phyloP scores from a whole-genome alignment of 768 basidiomycete species.

The Calvatia gigantea region DNA sequence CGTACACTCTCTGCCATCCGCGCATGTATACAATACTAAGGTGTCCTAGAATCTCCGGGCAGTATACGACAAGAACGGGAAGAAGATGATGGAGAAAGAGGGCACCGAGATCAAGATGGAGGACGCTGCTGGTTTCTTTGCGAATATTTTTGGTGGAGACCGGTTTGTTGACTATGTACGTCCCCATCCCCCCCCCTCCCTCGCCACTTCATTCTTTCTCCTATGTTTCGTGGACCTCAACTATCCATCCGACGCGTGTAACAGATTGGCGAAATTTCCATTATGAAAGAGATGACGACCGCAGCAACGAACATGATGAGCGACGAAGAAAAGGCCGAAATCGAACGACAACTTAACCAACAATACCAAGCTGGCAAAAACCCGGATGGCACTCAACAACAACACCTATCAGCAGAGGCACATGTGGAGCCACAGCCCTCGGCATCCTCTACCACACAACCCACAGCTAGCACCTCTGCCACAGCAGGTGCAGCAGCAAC shows the following conservation, averaged over 20 bases:
- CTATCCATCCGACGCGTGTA: too few relatives aligned
- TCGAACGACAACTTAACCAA: constrained; percentile 66
- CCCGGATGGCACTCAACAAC: constrained; percentile 3
- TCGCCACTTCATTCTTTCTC: too few relatives aligned
- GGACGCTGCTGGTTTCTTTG: constrained; percentile 93
- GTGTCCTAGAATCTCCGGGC: constrained; percentile 76
- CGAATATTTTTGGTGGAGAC: constrained; percentile 94
- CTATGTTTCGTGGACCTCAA: too few relatives aligned
- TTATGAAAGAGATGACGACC: constrained; percentile 91
- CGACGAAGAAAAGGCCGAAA: constrained; percentile 88
- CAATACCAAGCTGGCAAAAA: constrained; percentile 10
- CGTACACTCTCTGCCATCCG: constrained; percentile 22
- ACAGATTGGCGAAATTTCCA: constrained; percentile 94
- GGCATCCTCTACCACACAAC: constrained; percentile 4
- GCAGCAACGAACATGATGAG: constrained; percentile 85
- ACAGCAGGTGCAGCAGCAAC: too few relatives aligned
- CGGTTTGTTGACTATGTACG: constrained; percentile 86
- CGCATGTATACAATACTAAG: too few relatives aligned
- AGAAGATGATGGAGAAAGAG: constrained; percentile 82
- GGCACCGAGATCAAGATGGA: constrained; percentile 70
- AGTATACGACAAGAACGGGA: constrained; percentile 95
- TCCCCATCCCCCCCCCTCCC: too few relatives aligned
- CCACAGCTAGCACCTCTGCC: not conserved
- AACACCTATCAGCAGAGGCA: constrained; percentile 6
- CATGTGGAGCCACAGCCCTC: constrained; percentile 14